Percentiles rank a stretch among this genome's conserved stretches.
phyloP scores from a whole-genome alignment of 768 basidiomycete species.

The Termitomyces sp. region DNA sequence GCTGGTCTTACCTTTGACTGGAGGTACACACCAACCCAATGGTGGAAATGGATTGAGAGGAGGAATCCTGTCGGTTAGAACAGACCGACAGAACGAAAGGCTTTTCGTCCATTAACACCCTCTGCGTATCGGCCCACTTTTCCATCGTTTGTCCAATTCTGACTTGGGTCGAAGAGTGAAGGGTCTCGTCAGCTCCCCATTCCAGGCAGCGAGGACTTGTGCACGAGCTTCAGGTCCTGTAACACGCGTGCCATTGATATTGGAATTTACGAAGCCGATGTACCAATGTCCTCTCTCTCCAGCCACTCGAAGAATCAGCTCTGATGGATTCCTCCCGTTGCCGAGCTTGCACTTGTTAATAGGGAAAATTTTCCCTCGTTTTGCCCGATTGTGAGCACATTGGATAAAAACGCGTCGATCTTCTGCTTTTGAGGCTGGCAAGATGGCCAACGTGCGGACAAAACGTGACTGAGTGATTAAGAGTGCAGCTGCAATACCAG shows the following conservation, averaged over 20 bases:
- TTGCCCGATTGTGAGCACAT: constrained; percentile 24
- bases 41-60: not conserved
- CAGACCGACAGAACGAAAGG: not conserved
- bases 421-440: constrained; percentile 16
- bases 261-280: constrained; percentile 21
- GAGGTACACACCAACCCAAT: not conserved
- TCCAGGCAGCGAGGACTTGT: constrained; percentile 23
- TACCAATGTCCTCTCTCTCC: constrained; percentile 29
- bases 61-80: not conserved
- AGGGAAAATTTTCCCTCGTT: constrained; percentile 21
- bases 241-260: constrained; percentile 19
- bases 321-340: constrained; percentile 26
- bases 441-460: constrained; percentile 24
- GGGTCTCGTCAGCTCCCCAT: constrained; percentile 11
- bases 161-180: constrained; percentile 4
- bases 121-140: constrained; percentile 21
- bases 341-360: constrained; percentile 20
- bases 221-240: constrained; percentile 18
- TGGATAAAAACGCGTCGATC: constrained; percentile 24
- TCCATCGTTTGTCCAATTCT: constrained; percentile 19
- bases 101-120: not conserved
- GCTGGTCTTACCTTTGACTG: not conserved
- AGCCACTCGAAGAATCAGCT: constrained; percentile 24
- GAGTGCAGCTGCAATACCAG: constrained; percentile 24
- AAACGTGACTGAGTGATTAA: constrained; percentile 25